Evolutionary conservation across 2,329 filamentous ascomycete genomes (phyloP).

Genomic region (Fusarium pseudocircinatum): DNA sequence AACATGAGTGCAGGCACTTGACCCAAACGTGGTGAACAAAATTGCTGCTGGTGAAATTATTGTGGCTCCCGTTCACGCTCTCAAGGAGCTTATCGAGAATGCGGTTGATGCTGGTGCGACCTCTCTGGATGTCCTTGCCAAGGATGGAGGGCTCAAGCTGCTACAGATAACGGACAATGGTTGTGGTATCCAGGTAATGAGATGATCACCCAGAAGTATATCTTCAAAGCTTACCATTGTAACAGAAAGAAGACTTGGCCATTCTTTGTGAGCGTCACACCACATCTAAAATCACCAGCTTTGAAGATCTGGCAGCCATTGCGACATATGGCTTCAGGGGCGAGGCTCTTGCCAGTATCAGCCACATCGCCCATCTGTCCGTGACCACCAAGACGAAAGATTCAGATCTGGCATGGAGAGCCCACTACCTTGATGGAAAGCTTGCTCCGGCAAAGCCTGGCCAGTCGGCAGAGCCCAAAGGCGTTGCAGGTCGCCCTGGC

Average conservation of each 20-base stretch:
- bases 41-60: slow-evolving; percentile 99
- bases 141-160: slow-evolving; percentile 93
- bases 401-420: slow-evolving; percentile 89
- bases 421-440: slow-evolving; percentile 85
- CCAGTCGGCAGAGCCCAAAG: slow-evolving; percentile 85
- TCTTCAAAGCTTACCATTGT: slow-evolving; percentile 22
- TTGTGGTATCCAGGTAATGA: slow-evolving; percentile 84
- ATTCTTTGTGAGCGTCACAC: slow-evolving; percentile 97
- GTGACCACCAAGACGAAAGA: slow-evolving; percentile 94
- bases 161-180: slow-evolving; percentile 98
- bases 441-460: slow-evolving; percentile 87
- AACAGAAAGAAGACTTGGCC: slow-evolving; percentile 84
- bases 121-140: slow-evolving; percentile 87
- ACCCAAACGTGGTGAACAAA: slow-evolving; percentile 95
- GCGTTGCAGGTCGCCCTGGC: slow-evolving; percentile 85
- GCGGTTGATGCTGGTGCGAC: slow-evolving; percentile 97
- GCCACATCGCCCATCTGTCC: slow-evolving; percentile 94
- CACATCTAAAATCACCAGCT: slow-evolving; percentile 92
- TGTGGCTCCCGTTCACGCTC: slow-evolving; percentile 91
- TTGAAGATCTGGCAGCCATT: slow-evolving; percentile 91
- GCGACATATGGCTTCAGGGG: slow-evolving; percentile 98
- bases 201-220: not conserved
- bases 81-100: slow-evolving; percentile 98
- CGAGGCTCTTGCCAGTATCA: slow-evolving; percentile 96
- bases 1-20: slow-evolving; percentile 71